Conservation (phyloP, 768 basidiomycete genomes). For the Boletus coccyginus region DNA sequence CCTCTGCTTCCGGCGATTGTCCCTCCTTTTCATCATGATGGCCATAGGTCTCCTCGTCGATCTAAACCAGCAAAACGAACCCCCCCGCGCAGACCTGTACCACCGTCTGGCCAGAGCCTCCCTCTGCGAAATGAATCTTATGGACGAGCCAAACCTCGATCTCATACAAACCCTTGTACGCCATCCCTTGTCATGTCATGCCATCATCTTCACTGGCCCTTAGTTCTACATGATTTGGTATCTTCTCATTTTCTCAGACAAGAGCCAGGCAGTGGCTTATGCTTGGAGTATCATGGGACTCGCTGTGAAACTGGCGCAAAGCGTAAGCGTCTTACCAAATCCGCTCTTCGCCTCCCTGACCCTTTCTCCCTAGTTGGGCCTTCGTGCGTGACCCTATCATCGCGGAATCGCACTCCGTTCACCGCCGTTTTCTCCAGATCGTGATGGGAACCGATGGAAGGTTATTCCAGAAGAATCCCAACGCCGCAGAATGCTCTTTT, state of each 20-base stretch:
- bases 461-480: constrained; percentile 72
- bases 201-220: constrained; percentile 33
- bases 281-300: constrained; percentile 79
- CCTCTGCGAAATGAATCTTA: constrained; percentile 69
- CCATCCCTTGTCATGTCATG: not conserved
- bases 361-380: constrained; percentile 48
- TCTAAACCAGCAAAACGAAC: constrained; percentile 51
- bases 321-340: constrained; percentile 43
- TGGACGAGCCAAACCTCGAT: constrained; percentile 74
- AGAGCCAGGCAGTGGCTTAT: constrained; percentile 68
- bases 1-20: constrained; percentile 63
- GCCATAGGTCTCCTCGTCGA: constrained; percentile 72
- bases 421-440: constrained; percentile 46
- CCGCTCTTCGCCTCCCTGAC: constrained; percentile 3
- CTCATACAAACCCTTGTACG: constrained; percentile 64
- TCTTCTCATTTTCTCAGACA: constrained; percentile 69
- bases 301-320: constrained; percentile 68
- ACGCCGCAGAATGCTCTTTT: constrained; percentile 65
- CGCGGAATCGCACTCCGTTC: constrained; percentile 14
- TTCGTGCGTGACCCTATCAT: constrained; percentile 47
- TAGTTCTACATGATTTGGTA: constrained; percentile 77
- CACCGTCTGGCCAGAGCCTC: constrained; percentile 65
- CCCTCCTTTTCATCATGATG: constrained; percentile 67
- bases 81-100: constrained; percentile 58
- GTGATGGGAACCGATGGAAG: constrained; percentile 61